Percentiles rank a stretch among this genome's conserved stretches.
Conservation (phyloP, 179 eudicot genomes). For the Gypsophila paniculata region DNA sequence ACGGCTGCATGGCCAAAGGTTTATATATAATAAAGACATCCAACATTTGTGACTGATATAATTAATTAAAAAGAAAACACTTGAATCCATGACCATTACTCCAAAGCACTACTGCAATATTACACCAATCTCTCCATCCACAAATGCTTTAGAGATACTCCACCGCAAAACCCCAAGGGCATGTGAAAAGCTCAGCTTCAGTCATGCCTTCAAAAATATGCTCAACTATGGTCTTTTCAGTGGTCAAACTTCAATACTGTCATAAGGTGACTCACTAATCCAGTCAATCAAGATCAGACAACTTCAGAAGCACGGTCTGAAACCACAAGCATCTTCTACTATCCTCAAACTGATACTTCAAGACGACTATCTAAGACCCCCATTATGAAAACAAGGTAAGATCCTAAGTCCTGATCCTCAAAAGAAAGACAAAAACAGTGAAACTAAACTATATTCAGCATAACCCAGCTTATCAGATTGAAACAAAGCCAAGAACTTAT, state of each 20-base stretch:
- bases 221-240: slow-evolving; percentile 24
- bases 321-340: slow-evolving; percentile 24
- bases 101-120: slow-evolving; percentile 21
- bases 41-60: slow-evolving; percentile 23
- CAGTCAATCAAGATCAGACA: slow-evolving; percentile 14
- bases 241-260: slow-evolving; percentile 17
- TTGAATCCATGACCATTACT: slow-evolving; percentile 26
- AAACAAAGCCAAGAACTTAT: slow-evolving; percentile 14
- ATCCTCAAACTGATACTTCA: slow-evolving; percentile 30
- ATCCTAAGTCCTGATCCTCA: slow-evolving; percentile 19
- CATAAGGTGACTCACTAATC: slow-evolving; percentile 19
- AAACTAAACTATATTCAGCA: slow-evolving; percentile 22
- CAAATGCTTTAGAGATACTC: slow-evolving; percentile 21
- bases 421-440: neutral
- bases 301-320: slow-evolving; percentile 14
- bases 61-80: slow-evolving; percentile 16
- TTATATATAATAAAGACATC: slow-evolving; percentile 24
- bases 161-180: slow-evolving; percentile 25
- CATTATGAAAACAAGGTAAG: slow-evolving; percentile 10
- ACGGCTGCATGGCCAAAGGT: slow-evolving; percentile 21
- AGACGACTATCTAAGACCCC: slow-evolving; percentile 28
- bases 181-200: slow-evolving; percentile 18
- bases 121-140: slow-evolving; percentile 29
- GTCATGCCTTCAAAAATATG: slow-evolving; percentile 11
- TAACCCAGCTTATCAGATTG: slow-evolving; percentile 19